Evolutionary conservation across 768 basidiomycete species (phyloP), one percentile per base, ranked within the genome.

Genomic region (Boletus subparvulus): DNA sequence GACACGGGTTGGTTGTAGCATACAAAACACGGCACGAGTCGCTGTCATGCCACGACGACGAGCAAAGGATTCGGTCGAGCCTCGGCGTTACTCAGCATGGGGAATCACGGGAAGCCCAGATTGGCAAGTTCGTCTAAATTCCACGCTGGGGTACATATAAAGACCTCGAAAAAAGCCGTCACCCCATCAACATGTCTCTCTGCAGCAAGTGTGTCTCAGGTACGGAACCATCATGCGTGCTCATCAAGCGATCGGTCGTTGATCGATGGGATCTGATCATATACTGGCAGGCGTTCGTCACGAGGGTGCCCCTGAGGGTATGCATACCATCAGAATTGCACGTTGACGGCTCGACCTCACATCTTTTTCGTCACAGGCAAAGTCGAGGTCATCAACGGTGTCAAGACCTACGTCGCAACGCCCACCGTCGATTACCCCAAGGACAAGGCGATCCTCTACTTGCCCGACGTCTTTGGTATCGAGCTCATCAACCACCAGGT

Each of bases 171-270:
- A 6, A 32, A 16, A 16, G 7, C 33, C 11, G 12, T 21, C n/a
- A 21, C 16, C 13, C 30, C 36, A 55, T 30, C 59, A 47, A 6
- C 47, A 83, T 83, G 83, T 79, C 78, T 68, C 72, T 83, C 56
- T 83, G 84, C 71, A 72, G 76, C 55, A 67, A 86, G 62, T 87
- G 85, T 55, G 56, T 85, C 52, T 75, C 75, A 67, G 84, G 85
- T 82, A 51, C 40, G 71, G n/a, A 11, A 3, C 26, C 28, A 26
- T 6, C 17, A 43, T 37, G 10, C 3, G 36, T 26, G 11, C 42
- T n/a, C n/a, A 6, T n/a, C 37, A 16, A 7, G 8, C 26, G 24
- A 53, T 26, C 17, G 16, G 21, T 8, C 42, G 10, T 40, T 11
- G 42, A 54, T 55, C 32, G 32, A 40, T 21, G 16, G 12, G 11